These are phyloP conservation scores for Chloris gayana DNA, from an alignment of 176 grass and related monocot species.

Conservation along the genomic window DNA sequence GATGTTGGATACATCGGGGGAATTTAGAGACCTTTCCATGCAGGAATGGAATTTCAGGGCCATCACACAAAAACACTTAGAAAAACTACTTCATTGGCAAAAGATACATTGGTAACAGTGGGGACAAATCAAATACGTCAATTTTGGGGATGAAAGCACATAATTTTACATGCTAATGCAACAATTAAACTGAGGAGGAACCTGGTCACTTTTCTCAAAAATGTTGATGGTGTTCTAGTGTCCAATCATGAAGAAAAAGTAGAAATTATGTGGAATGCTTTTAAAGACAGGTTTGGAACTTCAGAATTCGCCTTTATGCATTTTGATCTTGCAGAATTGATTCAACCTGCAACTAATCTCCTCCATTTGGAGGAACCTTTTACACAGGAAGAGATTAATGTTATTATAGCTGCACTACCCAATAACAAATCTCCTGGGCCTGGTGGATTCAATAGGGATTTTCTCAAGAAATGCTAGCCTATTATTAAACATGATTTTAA, in stretches of 20 bases:
- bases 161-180: not conserved
- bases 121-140: rapidly evolving
- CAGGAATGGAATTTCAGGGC: not conserved
- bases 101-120: too few relatives aligned
- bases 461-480: not conserved
- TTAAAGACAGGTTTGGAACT: not conserved
- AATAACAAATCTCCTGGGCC: not conserved
- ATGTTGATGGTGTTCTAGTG: too few relatives aligned
- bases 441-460: too few relatives aligned
- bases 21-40: not conserved
- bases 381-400: not conserved
- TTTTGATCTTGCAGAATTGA: not conserved
- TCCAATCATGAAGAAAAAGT: not conserved
- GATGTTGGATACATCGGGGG: not conserved
- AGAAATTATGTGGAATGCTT: not conserved
- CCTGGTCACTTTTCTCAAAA: too few relatives aligned
- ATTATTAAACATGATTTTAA: not conserved
- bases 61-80: too few relatives aligned
- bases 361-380: not conserved
- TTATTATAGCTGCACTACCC: not conserved
- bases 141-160: not conserved
- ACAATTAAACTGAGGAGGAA: too few relatives aligned
- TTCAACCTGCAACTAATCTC: not conserved
- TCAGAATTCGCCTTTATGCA: not conserved
- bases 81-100: too few relatives aligned